A percentile compares a stretch with the other conserved stretches of the same genome.
phyloP scores from a whole-genome alignment of 805 yeast species.

The Wickerhamiella azyma region DNA sequence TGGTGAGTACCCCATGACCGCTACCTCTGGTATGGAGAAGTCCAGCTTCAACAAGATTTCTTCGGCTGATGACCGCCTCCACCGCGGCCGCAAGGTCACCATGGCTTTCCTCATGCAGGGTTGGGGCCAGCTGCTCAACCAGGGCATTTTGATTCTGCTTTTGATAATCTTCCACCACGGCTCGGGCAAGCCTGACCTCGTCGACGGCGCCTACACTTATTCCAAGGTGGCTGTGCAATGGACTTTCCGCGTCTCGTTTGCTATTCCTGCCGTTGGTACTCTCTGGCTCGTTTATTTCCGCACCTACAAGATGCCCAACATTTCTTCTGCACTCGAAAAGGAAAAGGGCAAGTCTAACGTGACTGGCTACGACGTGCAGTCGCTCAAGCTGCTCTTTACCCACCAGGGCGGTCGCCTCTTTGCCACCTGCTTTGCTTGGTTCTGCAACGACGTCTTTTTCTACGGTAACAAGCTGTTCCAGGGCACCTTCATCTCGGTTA shows the following conservation, averaged over 20 bases:
- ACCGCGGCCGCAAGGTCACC: conserved; percentile 29
- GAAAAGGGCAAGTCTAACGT: conserved; percentile 24
- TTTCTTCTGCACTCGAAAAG: conserved; percentile 22
- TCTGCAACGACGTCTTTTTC: conserved; percentile 48
- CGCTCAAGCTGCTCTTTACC: conserved; percentile 20
- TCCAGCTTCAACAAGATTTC: conserved; percentile 28
- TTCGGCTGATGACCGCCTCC: conserved; percentile 26
- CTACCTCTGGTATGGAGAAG: conserved; percentile 49
- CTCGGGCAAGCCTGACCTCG: conserved; percentile 15
- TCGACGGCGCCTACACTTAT: conserved; percentile 15
- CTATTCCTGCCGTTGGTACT: conserved; percentile 28
- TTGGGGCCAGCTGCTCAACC: conserved; percentile 25
- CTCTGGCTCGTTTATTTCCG: conserved; percentile 29
- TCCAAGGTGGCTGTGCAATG: conserved; percentile 27
- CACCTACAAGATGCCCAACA: conserved; percentile 26
- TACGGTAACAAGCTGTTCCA: conserved; percentile 50
- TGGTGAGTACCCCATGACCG: conserved; percentile 55
- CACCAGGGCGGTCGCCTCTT: conserved; percentile 29
- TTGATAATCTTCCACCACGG: conserved; percentile 24
- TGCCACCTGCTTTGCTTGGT: conserved; percentile 49
- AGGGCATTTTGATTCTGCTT: conserved; percentile 20
- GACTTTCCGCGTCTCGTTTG: conserved; percentile 28
- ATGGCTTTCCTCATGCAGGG: conserved; percentile 26
- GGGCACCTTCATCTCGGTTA: conserved; percentile 29
- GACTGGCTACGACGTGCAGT: conserved; percentile 26